These are phyloP conservation scores for Pseudogymnoascus sp. DNA, from an alignment of 2,329 filamentous ascomycete species.

Conservation along the genomic window DNA sequence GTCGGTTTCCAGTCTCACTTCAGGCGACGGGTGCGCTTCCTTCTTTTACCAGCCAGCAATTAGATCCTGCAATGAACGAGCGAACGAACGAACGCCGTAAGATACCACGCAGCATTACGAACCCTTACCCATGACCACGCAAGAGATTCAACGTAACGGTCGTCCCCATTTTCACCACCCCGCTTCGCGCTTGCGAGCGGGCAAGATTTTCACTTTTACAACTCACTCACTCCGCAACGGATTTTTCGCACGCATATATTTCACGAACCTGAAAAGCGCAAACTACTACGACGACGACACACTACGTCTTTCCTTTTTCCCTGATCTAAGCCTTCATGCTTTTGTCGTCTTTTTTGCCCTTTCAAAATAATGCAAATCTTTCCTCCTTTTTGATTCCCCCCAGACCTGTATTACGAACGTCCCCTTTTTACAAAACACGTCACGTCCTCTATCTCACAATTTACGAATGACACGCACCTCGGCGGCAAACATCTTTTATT, in stretches of 20 bases:
- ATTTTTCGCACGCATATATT: not conserved
- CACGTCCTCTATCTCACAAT: not conserved
- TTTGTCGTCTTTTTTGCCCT: not conserved
- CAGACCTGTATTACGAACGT: conserved; percentile 5
- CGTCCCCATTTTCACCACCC: not conserved
- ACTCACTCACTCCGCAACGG: not conserved
- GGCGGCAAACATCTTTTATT: not conserved
- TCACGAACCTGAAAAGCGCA: not conserved
- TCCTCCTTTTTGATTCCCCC: not conserved
- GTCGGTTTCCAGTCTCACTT: not conserved
- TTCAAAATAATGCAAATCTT: not conserved
- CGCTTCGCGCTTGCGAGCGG: not conserved
- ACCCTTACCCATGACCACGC: conserved; percentile 3
- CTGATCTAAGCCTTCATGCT: not conserved
- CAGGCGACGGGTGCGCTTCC: not conserved
- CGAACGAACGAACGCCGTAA: not conserved
- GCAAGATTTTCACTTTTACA: not conserved
- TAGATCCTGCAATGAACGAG: conserved; percentile 2
- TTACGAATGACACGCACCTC: conserved; percentile 7
- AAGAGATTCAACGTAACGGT: not conserved
- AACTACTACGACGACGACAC: not conserved
- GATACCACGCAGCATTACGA: conserved; percentile 5
- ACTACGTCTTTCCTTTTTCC: not conserved
- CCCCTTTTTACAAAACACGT: not conserved
- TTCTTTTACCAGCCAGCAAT: conserved; percentile 7